Evolutionary conservation across 352 stramenopile genomes (phyloP).

Genomic region (Phytophthora pseudosyringae): DNA sequence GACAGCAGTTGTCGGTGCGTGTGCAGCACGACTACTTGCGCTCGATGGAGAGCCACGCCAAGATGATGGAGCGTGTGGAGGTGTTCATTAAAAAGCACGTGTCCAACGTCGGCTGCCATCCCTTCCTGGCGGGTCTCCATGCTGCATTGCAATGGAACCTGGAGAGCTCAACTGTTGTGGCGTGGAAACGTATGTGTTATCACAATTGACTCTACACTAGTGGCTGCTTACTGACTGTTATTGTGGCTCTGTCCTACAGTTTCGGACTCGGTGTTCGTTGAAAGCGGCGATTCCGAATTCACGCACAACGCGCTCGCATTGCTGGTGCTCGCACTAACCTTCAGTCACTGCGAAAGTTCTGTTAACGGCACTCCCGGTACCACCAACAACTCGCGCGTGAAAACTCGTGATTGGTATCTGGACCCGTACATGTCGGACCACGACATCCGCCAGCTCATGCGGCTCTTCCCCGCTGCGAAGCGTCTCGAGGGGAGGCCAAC

Average conservation of each 20-base stretch:
- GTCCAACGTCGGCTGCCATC: slow-evolving; percentile 65
- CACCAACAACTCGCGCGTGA: slow-evolving; percentile 21
- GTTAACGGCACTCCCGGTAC: slow-evolving; percentile 4
- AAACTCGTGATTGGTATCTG: slow-evolving; percentile 63
- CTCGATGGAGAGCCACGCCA: slow-evolving; percentile 37
- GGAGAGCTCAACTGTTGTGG: slow-evolving; percentile 64
- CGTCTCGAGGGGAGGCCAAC: slow-evolving; percentile 60
- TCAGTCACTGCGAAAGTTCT: slow-evolving; percentile 49
- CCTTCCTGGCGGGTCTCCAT: slow-evolving; percentile 71
- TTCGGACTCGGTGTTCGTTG: slow-evolving; percentile 75
- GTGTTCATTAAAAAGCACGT: slow-evolving; percentile 56
- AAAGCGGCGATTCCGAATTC: slow-evolving; percentile 67
- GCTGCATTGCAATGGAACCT: slow-evolving; percentile 67
- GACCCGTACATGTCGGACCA: slow-evolving; percentile 81
- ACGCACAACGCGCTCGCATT: slow-evolving; percentile 55
- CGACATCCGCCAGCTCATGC: slow-evolving; percentile 62
- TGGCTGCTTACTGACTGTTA: not conserved
- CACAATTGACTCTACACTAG: not conserved
- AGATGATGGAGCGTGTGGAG: slow-evolving; percentile 45
- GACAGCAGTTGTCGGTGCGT: slow-evolving; percentile 41
- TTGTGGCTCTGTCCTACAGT: slow-evolving; percentile 38
- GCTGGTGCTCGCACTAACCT: slow-evolving; percentile 66
- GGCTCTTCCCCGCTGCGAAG: slow-evolving; percentile 43
- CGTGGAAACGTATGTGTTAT: slow-evolving; percentile 63
- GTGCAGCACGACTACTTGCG: slow-evolving; percentile 59